Percentiles rank a stretch among this genome's conserved stretches.
phyloP scores from a whole-genome alignment of 176 grass and related monocot species.

The Oryza glaberrima region DNA sequence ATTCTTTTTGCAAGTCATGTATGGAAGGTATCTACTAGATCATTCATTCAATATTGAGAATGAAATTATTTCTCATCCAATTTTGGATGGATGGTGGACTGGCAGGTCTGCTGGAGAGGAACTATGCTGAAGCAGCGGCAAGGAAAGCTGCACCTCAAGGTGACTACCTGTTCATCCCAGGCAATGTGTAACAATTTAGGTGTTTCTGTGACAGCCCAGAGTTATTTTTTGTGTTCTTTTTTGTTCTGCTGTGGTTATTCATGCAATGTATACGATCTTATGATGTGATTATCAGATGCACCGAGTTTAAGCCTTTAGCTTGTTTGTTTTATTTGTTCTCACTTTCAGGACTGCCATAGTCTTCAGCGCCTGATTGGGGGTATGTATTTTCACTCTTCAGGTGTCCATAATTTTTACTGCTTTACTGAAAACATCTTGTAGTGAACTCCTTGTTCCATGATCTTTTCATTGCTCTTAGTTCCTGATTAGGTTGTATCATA shows the following conservation, averaged over 20 bases:
- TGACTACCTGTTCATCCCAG: neutral
- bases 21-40: neutral
- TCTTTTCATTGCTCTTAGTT: neutral
- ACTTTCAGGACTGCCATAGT: conserved; percentile 1
- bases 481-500: neutral
- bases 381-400: no score
- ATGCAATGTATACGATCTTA: neutral
- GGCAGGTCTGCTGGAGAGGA: conserved; percentile 28
- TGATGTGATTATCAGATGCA: no score
- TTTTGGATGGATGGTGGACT: conserved; percentile 6
- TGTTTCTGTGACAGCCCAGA: neutral
- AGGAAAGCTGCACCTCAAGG: conserved; percentile 9
- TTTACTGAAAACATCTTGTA: conserved; percentile 7
- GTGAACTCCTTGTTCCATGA: neutral
- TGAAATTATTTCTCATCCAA: neutral
- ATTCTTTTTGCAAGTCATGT: neutral
- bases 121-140: conserved; percentile 12
- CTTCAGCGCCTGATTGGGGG: neutral
- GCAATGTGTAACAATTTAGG: conserved; percentile 9
- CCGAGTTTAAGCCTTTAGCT: neutral
- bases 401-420: neutral
- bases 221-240: neutral
- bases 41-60: conserved; percentile 23
- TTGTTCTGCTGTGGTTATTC: neutral
- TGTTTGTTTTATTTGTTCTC: neutral